Conservation (phyloP, 2,329 filamentous ascomycete genomes). For the Epicoccum nigrum region DNA sequence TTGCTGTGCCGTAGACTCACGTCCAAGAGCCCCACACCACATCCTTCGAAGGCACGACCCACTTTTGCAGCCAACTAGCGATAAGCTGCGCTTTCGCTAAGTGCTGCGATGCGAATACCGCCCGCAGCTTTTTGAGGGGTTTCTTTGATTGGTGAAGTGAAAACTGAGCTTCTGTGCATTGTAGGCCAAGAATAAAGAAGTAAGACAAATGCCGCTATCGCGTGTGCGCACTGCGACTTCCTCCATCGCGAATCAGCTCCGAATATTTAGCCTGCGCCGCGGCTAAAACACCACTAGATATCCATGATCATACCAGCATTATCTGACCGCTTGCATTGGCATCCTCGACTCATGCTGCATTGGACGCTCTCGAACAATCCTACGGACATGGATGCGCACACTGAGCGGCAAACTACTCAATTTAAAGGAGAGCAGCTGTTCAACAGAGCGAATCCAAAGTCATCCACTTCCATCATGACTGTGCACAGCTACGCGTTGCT, state of each 20-base stretch:
- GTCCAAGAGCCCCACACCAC: too few species aligned
- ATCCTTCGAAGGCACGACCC: not conserved
- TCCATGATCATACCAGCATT: too few species aligned
- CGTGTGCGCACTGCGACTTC: not conserved
- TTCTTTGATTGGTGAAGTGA: not conserved
- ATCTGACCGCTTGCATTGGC: not conserved
- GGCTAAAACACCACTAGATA: too few species aligned
- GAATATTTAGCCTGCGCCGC: too few species aligned
- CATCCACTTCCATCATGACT: slow-evolving; percentile 9
- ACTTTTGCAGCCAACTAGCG: not conserved
- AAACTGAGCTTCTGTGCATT: too few species aligned
- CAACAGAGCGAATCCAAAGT: not conserved
- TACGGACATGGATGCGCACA: not conserved
- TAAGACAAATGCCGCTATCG: too few species aligned
- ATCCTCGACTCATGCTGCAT: not conserved
- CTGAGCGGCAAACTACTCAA: not conserved
- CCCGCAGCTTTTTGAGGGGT: not conserved
- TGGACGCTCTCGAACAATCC: not conserved
- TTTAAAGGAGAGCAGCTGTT: not conserved
- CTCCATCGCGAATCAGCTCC: too few species aligned
- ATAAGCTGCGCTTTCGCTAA: not conserved
- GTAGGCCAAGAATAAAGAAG: too few species aligned
- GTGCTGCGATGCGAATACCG: not conserved
- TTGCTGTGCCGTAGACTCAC: not conserved
- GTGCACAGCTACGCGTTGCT: not conserved